Percentiles rank a stretch among this genome's conserved stretches.
Evolutionary conservation across 257 asterid species (phyloP).

Genomic region (Solanum bukasovii): DNA sequence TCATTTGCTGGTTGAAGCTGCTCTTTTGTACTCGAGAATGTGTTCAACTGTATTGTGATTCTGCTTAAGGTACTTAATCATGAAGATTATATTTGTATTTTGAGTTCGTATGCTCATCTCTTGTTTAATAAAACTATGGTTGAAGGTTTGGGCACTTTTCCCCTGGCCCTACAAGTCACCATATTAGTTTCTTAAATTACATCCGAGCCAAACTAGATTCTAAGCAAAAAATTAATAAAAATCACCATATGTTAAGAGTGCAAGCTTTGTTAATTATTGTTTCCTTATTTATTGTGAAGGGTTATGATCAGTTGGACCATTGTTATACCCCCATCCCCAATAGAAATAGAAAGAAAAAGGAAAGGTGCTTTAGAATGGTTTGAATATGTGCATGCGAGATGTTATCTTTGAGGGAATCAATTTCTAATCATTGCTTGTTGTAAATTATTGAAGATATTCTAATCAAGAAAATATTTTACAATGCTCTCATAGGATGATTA

Average conservation of each 20-base stretch:
- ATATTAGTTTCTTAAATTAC: not conserved
- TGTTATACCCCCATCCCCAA: not conserved
- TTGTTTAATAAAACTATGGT: not conserved
- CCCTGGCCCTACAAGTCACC: not conserved
- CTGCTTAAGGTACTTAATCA: conserved; percentile 54
- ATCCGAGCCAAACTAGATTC: not conserved
- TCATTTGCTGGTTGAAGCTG: conserved; percentile 70
- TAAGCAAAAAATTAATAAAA: not conserved
- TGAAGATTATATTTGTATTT: not conserved
- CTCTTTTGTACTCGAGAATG: conserved; percentile 79
- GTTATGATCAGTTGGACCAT: not conserved
- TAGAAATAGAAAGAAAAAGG: not conserved
- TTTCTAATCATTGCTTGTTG: not conserved
- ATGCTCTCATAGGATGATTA: too few species aligned
- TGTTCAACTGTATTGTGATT: conserved; percentile 76
- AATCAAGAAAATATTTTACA: not conserved
- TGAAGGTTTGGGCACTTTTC: not conserved
- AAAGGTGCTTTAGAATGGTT: not conserved
- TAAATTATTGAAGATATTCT: not conserved
- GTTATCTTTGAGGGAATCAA: not conserved
- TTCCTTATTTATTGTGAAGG: not conserved
- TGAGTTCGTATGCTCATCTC: not conserved
- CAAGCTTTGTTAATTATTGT: not conserved
- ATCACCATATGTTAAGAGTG: not conserved
- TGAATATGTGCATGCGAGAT: not conserved